Percentiles rank a stretch among this genome's conserved stretches.
Conservation (phyloP, 2,329 filamentous ascomycete genomes). For the Hymenoscyphus fraxineus region DNA sequence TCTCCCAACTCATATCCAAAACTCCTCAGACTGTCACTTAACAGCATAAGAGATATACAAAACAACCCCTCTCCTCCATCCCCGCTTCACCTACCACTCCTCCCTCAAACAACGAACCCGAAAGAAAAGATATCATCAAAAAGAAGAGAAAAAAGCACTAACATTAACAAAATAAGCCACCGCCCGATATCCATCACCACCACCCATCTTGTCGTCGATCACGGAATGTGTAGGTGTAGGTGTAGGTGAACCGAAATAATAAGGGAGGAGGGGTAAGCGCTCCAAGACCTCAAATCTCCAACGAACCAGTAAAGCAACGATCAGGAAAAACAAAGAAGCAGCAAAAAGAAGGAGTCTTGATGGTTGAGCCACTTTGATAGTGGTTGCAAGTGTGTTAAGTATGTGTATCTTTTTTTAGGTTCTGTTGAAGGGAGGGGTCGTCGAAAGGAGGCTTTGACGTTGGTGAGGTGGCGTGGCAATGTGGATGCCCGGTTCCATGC, state of each 20-base stretch:
- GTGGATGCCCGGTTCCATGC: not conserved
- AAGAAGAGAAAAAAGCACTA: slow-evolving; percentile 18
- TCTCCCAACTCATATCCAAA: not conserved
- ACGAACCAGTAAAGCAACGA: slow-evolving; percentile 21
- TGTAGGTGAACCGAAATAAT: not conserved
- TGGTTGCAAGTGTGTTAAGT: not conserved
- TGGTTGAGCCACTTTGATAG: slow-evolving; percentile 24
- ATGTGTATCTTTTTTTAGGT: no score
- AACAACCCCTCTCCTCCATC: not conserved
- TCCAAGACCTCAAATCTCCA: slow-evolving; percentile 12
- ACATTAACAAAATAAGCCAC: slow-evolving; percentile 77
- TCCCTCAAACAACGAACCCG: not conserved
- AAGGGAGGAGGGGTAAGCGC: not conserved
- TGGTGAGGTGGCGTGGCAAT: slow-evolving; percentile 2
- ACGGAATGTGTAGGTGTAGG: not conserved
- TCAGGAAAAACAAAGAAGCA: slow-evolving; percentile 20
- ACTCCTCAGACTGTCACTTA: not conserved
- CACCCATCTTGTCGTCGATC: slow-evolving; percentile 28
- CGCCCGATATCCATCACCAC: slow-evolving; percentile 51
- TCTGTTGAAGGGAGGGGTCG: not conserved
- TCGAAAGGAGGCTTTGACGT: slow-evolving; percentile 17
- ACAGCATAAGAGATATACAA: not conserved
- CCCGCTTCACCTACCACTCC: not conserved
- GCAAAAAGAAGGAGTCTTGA: slow-evolving; percentile 18
- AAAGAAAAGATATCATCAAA: not conserved